A percentile compares a stretch with the other conserved stretches of the same genome.
phyloP scores from a whole-genome alignment of 2,329 filamentous ascomycete species.

The Aspergillus flavus region DNA sequence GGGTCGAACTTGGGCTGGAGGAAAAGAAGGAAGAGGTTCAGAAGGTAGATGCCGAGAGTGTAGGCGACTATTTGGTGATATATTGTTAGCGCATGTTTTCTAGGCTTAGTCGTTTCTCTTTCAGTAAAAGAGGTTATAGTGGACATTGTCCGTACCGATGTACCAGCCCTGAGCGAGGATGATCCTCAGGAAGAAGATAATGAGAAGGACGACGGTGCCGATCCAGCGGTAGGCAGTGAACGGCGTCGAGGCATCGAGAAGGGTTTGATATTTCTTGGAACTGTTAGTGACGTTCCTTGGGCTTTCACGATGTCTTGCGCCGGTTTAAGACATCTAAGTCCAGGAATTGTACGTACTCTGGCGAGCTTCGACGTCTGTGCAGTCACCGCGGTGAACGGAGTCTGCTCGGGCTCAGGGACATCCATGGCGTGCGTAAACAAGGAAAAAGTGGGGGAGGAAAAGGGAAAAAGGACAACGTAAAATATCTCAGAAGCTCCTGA shows the following conservation, averaged over 20 bases:
- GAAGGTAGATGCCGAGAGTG: conserved; percentile 95
- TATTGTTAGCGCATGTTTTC: background rate
- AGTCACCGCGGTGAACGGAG: conserved; percentile 86
- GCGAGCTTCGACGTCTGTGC: conserved; percentile 68
- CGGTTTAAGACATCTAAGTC: background rate
- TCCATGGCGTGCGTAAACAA: conserved; percentile 65
- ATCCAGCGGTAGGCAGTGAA: conserved; percentile 88
- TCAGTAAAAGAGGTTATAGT: background rate
- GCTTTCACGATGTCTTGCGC: background rate
- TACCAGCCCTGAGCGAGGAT: conserved; percentile 97
- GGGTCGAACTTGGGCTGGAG: conserved; percentile 98
- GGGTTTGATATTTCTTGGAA: conserved; percentile 83
- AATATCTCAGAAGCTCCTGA: background rate
- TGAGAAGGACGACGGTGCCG: conserved; percentile 73
- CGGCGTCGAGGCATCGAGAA: conserved; percentile 91
- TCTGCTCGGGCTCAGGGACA: conserved; percentile 81
- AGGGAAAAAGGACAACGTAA: background rate
- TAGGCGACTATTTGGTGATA: conserved; percentile 73
- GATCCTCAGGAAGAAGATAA: conserved; percentile 86
- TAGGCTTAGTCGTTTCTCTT: background rate
- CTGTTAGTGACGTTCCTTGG: conserved; percentile 12
- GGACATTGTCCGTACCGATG: conserved; percentile 68
- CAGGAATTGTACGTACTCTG: conserved; percentile 39
- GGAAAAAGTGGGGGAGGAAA: conserved; percentile 12
- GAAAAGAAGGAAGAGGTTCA: conserved; percentile 99